phyloP scores from a whole-genome alignment of 2,329 filamentous ascomycete species.

The Thermothelomyces thermophilus region DNA sequence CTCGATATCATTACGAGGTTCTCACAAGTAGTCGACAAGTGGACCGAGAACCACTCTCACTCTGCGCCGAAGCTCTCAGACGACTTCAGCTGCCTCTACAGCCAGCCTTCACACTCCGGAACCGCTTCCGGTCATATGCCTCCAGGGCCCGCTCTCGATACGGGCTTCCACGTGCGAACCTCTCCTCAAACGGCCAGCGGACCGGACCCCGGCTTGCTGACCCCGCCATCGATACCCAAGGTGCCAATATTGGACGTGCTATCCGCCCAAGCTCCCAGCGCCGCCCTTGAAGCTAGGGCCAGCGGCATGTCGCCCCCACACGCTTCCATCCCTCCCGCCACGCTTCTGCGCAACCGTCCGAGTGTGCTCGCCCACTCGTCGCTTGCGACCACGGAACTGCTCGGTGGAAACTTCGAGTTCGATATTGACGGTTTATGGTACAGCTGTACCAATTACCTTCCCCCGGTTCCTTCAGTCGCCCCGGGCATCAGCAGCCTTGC shows the following conservation, averaged over 20 bases:
- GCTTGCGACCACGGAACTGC: slow-evolving; percentile 24
- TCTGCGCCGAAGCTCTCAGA: slow-evolving; percentile 18
- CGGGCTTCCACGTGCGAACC: slow-evolving; percentile 2
- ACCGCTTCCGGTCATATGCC: slow-evolving; percentile 7
- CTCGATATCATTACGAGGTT: slow-evolving; percentile 46
- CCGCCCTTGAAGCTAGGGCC: slow-evolving; percentile 7
- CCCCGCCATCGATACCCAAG: slow-evolving; percentile 18
- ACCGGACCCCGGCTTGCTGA: slow-evolving; percentile 14
- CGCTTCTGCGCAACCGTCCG: slow-evolving; percentile 6
- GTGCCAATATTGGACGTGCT: slow-evolving; percentile 11
- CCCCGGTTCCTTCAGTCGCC: slow-evolving; percentile 19
- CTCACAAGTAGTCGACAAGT: slow-evolving; percentile 33
- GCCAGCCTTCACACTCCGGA: slow-evolving; percentile 12
- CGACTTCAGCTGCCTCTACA: slow-evolving; percentile 23
- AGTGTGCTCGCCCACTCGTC: slow-evolving; percentile 22
- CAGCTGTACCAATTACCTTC: slow-evolving; percentile 23
- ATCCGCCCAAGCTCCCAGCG: slow-evolving; percentile 1
- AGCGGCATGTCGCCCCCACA: slow-evolving; percentile 16
- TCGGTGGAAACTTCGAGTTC: slow-evolving; percentile 31
- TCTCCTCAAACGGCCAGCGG: slow-evolving; percentile 3
- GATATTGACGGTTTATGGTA: slow-evolving; percentile 35
- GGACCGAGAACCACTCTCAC: slow-evolving; percentile 20
- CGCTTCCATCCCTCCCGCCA: slow-evolving; percentile 3
- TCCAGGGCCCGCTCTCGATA: not conserved
- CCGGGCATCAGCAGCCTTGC: slow-evolving; percentile 13